A percentile compares a stretch with the other conserved stretches of the same genome.
These are phyloP conservation scores for Rauvolfia tetraphylla DNA, from an alignment of 257 asterid genomes.

Conservation along the genomic window DNA sequence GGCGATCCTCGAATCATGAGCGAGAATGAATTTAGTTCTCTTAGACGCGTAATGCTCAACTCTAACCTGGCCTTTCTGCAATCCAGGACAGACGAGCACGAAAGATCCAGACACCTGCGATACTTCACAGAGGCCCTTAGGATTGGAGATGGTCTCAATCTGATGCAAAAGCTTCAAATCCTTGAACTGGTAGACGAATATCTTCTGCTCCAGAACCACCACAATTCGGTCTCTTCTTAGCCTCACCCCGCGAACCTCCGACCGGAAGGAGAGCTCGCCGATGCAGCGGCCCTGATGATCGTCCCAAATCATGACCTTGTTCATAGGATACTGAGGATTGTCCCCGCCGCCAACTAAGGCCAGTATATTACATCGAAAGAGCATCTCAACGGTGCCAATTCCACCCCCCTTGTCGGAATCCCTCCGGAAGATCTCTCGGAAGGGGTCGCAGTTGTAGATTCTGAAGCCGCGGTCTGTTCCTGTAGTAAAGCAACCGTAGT, in stretches of 20 bases:
- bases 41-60: constrained; percentile 74
- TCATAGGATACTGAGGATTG: constrained; percentile 72
- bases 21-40: constrained; percentile 74
- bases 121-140: constrained; percentile 87
- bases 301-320: constrained; percentile 97
- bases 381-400: constrained; percentile 87
- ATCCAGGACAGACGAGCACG: constrained; percentile 79
- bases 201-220: constrained; percentile 81
- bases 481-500: constrained; percentile 72
- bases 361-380: constrained; percentile 79
- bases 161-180: constrained; percentile 88
- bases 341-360: constrained; percentile 88
- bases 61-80: constrained; percentile 90
- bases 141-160: constrained; percentile 90
- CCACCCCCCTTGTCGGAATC: constrained; percentile 75
- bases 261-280: constrained; percentile 77
- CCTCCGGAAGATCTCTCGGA: constrained; percentile 85
- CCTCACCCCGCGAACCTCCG: constrained; percentile 79
- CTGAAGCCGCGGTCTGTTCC: constrained; percentile 88
- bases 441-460: constrained; percentile 84
- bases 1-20: constrained; percentile 79
- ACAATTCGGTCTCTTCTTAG: constrained; percentile 67
- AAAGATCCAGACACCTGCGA: constrained; percentile 69
- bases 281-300: constrained; percentile 82
- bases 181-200: constrained; percentile 74